Percentiles rank a stretch among this genome's conserved stretches.
Evolutionary conservation across 2,329 filamentous ascomycete genomes (phyloP).

Genomic region (Fusarium mexicanum): DNA sequence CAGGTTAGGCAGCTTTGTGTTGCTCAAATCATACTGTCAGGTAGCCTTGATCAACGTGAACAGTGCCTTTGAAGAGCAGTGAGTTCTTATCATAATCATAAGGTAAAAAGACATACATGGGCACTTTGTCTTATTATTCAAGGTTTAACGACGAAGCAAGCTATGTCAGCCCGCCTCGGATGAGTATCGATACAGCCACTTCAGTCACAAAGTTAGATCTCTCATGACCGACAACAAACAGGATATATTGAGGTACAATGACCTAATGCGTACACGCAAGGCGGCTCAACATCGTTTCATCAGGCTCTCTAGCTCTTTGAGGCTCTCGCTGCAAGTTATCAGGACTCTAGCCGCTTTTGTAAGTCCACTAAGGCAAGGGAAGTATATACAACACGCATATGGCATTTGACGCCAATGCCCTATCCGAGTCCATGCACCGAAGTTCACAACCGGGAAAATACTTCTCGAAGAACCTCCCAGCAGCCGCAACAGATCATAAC

Average conservation of each 20-base stretch:
- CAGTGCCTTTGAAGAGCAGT: accelerated
- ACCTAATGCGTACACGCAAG: accelerated
- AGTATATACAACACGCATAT: too few species aligned
- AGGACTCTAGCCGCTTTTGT: accelerated
- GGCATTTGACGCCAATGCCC: too few species aligned
- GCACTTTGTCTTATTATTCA: accelerated
- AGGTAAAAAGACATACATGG: accelerated
- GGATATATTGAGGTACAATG: too few species aligned
- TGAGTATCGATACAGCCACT: too few species aligned
- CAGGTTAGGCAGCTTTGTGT: not conserved
- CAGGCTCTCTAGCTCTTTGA: too few species aligned
- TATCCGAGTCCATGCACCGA: not conserved
- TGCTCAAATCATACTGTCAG: accelerated
- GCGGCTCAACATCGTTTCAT: accelerated
- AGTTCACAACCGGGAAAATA: accelerated
- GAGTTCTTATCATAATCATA: accelerated
- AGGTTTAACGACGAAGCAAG: accelerated
- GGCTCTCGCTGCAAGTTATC: accelerated
- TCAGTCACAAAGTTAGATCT: accelerated
- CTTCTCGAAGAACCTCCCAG: accelerated
- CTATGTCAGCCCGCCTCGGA: accelerated
- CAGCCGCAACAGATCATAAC: accelerated
- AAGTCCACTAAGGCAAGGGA: accelerated
- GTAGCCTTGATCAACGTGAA: accelerated
- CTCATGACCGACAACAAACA: not conserved